These are phyloP conservation scores for Deuterostichococcus epilithicus DNA, from an alignment of 139 green algal genomes.

Conservation along the genomic window DNA sequence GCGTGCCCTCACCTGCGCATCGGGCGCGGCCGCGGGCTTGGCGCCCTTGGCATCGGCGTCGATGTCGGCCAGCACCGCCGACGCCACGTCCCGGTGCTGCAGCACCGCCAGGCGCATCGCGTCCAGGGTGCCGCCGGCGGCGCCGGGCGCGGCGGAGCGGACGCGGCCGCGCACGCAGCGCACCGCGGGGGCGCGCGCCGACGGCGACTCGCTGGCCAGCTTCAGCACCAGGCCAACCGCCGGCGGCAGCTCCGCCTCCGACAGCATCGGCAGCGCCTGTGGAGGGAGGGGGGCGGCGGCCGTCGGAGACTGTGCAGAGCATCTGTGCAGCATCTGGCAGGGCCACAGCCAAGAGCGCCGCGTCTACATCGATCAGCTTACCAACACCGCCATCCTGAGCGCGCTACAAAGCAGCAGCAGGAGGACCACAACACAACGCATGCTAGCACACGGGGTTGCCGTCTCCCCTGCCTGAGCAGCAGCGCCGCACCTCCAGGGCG, in stretches of 20 bases:
- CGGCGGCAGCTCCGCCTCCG: constrained; percentile 25
- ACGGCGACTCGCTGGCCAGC: constrained; percentile 21
- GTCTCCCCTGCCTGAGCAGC: too few relatives aligned
- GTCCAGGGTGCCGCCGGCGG: constrained; percentile 20
- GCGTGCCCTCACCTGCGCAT: background rate
- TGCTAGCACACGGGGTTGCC: too few relatives aligned
- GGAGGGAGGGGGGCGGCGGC: too few relatives aligned
- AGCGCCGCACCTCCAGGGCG: constrained; percentile 21
- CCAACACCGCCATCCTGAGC: too few relatives aligned
- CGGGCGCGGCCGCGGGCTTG: background rate
- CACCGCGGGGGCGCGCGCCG: constrained; percentile 7
- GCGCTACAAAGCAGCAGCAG: too few relatives aligned
- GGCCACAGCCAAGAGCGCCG: too few relatives aligned
- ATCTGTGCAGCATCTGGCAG: too few relatives aligned
- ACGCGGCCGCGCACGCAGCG: background rate
- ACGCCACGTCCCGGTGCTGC: constrained; percentile 27
- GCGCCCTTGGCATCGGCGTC: constrained; percentile 5
- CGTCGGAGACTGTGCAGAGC: too few relatives aligned
- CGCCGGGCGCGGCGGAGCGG: constrained; percentile 2
- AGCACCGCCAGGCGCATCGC: constrained; percentile 37
- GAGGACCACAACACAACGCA: too few relatives aligned
- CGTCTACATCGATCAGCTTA: too few relatives aligned
- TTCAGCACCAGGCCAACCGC: constrained; percentile 33
- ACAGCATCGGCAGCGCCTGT: constrained; percentile 19
- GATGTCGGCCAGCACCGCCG: constrained; percentile 28